phyloP scores from a whole-genome alignment of 2,329 filamentous ascomycete genomes.

The Alternaria angustiovoidea region DNA sequence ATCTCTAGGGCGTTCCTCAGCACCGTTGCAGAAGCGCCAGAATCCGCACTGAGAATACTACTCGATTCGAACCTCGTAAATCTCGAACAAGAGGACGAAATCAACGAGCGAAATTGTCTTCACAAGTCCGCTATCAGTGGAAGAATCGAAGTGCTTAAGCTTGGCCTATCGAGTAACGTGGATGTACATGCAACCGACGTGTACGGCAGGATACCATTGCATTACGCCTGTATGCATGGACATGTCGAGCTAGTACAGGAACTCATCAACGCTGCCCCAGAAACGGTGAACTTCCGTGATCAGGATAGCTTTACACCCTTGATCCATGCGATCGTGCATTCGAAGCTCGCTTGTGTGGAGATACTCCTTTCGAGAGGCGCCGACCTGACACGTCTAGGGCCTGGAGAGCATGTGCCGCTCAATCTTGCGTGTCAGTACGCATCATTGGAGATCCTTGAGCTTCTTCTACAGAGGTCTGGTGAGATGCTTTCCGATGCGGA shows the following conservation, averaged over 20 bases:
- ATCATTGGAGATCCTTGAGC: conserved; percentile 81
- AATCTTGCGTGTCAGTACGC: conserved; percentile 96
- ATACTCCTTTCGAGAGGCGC: conserved; percentile 79
- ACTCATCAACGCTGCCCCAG: conserved; percentile 72
- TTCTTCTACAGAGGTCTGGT: conserved; percentile 82
- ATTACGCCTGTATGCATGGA: conserved; percentile 97
- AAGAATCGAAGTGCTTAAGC: conserved; percentile 77
- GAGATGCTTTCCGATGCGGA: conserved; percentile 92
- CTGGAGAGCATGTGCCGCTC: conserved; percentile 90
- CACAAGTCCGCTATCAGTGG: conserved; percentile 98
- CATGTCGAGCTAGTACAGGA: conserved; percentile 82
- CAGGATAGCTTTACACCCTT: conserved; percentile 97
- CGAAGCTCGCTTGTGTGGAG: conserved; percentile 80
- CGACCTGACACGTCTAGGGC: conserved; percentile 84
- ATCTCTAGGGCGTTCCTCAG: conserved; percentile 90
- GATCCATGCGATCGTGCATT: conserved; percentile 93
- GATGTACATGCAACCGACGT: conserved; percentile 85
- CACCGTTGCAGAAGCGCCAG: conserved; percentile 84
- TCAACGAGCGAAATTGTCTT: conserved; percentile 95
- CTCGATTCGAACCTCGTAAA: conserved; percentile 84
- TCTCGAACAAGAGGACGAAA: conserved; percentile 93
- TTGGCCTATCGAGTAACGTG: conserved; percentile 78
- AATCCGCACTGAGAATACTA: conserved; percentile 76
- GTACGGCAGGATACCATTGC: conserved; percentile 90
- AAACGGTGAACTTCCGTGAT: conserved; percentile 86